These are phyloP conservation scores for Blastobotrys capitulatus DNA, from an alignment of 1,139 yeast genomes.

Conservation along the genomic window DNA sequence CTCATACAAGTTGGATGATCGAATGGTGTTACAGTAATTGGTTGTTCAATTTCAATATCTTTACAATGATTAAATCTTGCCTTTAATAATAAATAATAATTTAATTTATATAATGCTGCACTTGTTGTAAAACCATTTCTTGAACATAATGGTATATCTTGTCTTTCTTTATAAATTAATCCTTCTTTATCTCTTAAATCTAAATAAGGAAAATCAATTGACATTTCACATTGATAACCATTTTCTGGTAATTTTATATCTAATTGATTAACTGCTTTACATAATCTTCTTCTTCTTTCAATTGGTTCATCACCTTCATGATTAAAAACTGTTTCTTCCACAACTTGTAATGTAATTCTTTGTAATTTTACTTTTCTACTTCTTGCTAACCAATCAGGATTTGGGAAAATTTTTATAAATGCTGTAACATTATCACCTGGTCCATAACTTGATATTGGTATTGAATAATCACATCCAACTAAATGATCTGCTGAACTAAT, in stretches of 20 bases:
- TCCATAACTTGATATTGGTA: slow-evolving; percentile 36
- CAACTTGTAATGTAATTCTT: slow-evolving; percentile 34
- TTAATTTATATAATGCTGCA: slow-evolving; percentile 34
- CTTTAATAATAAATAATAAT: slow-evolving; percentile 32
- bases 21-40: slow-evolving; percentile 36
- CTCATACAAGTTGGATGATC: slow-evolving; percentile 36
- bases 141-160: slow-evolving; percentile 35
- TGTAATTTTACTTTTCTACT: slow-evolving; percentile 35
- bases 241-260: slow-evolving; percentile 28
- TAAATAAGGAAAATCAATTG: slow-evolving; percentile 30
- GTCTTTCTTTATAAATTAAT: slow-evolving; percentile 30
- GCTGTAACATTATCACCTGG: slow-evolving; percentile 35
- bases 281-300: slow-evolving; percentile 30
- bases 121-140: slow-evolving; percentile 35
- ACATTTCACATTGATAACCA: slow-evolving; percentile 29
- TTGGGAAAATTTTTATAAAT: slow-evolving; percentile 31
- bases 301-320: slow-evolving; percentile 31
- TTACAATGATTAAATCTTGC: slow-evolving; percentile 37
- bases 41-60: slow-evolving; percentile 36
- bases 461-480: slow-evolving; percentile 32
- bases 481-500: slow-evolving; percentile 34
- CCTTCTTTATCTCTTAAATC: slow-evolving; percentile 28
- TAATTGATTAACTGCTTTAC: slow-evolving; percentile 29
- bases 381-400: slow-evolving; percentile 34
- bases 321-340: slow-evolving; percentile 33